Percentiles rank a stretch among this genome's conserved stretches.
phyloP scores from a whole-genome alignment of 2,329 filamentous ascomycete species.

The Dryadomyces sulphureus region DNA sequence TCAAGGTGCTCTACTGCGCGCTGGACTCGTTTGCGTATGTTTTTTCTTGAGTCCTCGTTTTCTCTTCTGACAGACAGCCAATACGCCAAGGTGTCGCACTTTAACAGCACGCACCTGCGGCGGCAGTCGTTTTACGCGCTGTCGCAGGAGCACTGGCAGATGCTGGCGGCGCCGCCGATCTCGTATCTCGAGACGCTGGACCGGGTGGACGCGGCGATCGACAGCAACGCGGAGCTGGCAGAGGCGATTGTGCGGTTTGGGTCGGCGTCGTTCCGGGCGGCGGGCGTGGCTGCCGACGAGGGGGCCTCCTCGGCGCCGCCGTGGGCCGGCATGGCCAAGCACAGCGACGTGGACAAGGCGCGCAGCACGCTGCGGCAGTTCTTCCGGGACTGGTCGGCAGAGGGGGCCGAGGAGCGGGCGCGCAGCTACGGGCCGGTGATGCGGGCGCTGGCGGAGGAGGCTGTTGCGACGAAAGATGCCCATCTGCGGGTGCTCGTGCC shows the following conservation, averaged over 20 bases:
- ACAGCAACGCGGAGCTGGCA: slow-evolving; percentile 71
- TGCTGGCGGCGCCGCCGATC: slow-evolving; percentile 71
- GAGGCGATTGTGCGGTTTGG: slow-evolving; percentile 61
- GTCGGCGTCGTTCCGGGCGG: slow-evolving; percentile 48
- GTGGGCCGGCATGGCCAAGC: slow-evolving; percentile 56
- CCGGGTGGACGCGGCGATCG: slow-evolving; percentile 74
- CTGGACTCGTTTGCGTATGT: slow-evolving; percentile 71
- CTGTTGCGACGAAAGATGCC: slow-evolving; percentile 4
- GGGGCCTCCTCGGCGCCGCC: too few species aligned
- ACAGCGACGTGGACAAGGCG: slow-evolving; percentile 74
- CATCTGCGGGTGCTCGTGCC: slow-evolving; percentile 54
- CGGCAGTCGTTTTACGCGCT: slow-evolving; percentile 89
- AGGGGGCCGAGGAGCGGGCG: slow-evolving; percentile 59
- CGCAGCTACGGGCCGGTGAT: slow-evolving; percentile 66
- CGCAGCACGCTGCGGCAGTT: slow-evolving; percentile 86
- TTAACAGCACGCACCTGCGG: slow-evolving; percentile 79
- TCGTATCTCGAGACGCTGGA: slow-evolving; percentile 66
- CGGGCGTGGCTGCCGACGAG: too few species aligned
- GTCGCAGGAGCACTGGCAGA: slow-evolving; percentile 67
- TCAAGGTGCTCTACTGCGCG: slow-evolving; percentile 62
- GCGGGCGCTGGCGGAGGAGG: slow-evolving; percentile 41
- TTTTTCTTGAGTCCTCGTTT: not conserved
- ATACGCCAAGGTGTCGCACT: slow-evolving; percentile 73
- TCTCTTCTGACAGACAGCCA: slow-evolving; percentile 36
- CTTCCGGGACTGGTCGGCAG: slow-evolving; percentile 84